Percentiles rank a stretch among this genome's conserved stretches.
These are phyloP conservation scores for Waitea zeae DNA, from an alignment of 1,284 basidiomycete genomes.

Conservation along the genomic window DNA sequence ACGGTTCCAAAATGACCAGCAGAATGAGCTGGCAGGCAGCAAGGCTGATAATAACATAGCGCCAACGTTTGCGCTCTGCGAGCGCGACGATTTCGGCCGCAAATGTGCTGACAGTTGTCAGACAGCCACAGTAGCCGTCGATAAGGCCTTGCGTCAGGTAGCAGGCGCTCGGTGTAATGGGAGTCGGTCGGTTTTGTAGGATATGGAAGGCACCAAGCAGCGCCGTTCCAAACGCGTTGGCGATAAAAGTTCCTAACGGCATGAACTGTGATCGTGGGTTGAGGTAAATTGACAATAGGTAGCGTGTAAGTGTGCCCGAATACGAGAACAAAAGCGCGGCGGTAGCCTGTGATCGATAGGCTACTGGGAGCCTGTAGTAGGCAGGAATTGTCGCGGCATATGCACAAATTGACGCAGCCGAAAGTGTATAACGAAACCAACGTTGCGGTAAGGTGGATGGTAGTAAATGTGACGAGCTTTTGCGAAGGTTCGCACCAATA, in stretches of 20 bases:
- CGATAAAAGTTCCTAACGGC: constrained; percentile 78
- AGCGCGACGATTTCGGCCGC: constrained; percentile 64
- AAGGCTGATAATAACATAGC: constrained; percentile 61
- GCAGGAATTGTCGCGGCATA: constrained; percentile 58
- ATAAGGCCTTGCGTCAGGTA: constrained; percentile 62
- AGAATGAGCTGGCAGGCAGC: constrained; percentile 54
- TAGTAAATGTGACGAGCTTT: constrained; percentile 22
- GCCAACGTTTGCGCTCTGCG: constrained; percentile 32
- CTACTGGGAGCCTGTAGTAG: constrained; percentile 58
- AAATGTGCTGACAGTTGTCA: constrained; percentile 92
- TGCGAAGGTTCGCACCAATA: constrained; percentile 24
- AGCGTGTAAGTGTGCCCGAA: constrained; percentile 79
- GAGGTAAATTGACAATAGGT: constrained; percentile 54
- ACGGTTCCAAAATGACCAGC: constrained; percentile 61
- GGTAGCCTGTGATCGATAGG: constrained; percentile 65
- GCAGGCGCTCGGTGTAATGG: constrained; percentile 38
- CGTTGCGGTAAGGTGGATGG: constrained; percentile 20
- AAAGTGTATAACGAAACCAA: constrained; percentile 25
- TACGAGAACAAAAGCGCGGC: constrained; percentile 85
- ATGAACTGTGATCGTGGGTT: constrained; percentile 51
- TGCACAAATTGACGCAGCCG: constrained; percentile 28
- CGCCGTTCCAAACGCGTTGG: constrained; percentile 72
- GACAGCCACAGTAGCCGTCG: constrained; percentile 90
- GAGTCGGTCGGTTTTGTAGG: constrained; percentile 35
- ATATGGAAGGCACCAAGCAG: constrained; percentile 59